Conservation (phyloP, 1,284 basidiomycete species). For the Boletus smithii region DNA sequence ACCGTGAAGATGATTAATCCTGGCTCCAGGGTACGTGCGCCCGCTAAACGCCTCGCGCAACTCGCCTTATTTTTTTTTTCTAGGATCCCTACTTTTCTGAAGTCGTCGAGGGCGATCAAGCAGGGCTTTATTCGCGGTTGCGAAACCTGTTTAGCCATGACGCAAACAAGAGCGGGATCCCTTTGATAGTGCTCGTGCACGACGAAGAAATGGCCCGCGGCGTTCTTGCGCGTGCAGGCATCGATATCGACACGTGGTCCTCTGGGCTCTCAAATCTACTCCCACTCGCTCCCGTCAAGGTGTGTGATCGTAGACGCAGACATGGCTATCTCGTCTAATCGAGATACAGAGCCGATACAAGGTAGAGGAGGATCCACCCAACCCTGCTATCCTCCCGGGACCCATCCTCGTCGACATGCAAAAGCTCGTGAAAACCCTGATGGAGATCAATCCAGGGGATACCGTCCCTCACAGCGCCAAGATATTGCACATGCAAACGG, state of each 20-base stretch:
- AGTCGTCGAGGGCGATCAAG: constrained; percentile 12
- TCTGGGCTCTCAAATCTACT: constrained; percentile 27
- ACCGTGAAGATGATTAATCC: constrained; percentile 12
- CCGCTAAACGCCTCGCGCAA: background rate
- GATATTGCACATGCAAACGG: constrained; percentile 28
- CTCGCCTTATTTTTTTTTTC: background rate
- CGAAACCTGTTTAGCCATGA: constrained; percentile 24
- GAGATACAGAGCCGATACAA: constrained; percentile 9
- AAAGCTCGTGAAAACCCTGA: constrained; percentile 27
- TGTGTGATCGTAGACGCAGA: background rate
- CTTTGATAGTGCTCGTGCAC: constrained; percentile 31
- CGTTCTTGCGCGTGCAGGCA: constrained; percentile 23
- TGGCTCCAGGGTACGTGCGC: constrained; percentile 18
- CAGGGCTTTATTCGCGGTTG: constrained; percentile 18
- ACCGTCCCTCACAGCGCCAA: constrained; percentile 28
- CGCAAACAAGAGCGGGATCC: constrained; percentile 15
- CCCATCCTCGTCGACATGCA: constrained; percentile 27
- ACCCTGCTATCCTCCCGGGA: background rate
- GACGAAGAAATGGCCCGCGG: constrained; percentile 33
- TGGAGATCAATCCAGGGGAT: constrained; percentile 23
- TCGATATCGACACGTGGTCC: constrained; percentile 18
- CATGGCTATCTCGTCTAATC: background rate
- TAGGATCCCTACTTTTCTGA: constrained; percentile 23
- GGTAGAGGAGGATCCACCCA: background rate
- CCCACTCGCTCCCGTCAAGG: constrained; percentile 3